A percentile compares a stretch with the other conserved stretches of the same genome.
Evolutionary conservation across 768 basidiomycete species (phyloP).

Genomic region (Boletus subcaerulescens): DNA sequence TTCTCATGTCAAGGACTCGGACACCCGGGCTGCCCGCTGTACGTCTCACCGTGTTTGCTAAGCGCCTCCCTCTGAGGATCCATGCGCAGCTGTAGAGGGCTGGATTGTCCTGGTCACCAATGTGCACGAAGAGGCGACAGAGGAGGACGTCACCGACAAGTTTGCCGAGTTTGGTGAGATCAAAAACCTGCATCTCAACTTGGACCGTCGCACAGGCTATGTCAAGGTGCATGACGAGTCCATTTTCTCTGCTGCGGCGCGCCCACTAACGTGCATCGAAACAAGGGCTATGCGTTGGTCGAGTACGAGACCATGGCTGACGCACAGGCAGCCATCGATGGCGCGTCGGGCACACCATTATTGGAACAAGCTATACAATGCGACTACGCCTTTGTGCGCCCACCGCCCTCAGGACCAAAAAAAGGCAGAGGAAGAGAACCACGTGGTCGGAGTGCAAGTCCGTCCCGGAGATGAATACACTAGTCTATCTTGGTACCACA

Average conservation of each 20-base stretch:
- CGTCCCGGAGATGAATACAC: slow-evolving; percentile 49
- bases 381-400: slow-evolving; percentile 90
- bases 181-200: slow-evolving; percentile 94
- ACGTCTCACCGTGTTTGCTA: slow-evolving; percentile 31
- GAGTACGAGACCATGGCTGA: slow-evolving; percentile 96
- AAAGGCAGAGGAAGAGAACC: slow-evolving; percentile 66
- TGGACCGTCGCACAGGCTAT: slow-evolving; percentile 96
- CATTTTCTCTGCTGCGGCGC: neutral
- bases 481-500: slow-evolving; percentile 1
- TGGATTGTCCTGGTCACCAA: slow-evolving; percentile 98
- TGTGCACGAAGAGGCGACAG: slow-evolving; percentile 97
- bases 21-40: slow-evolving; percentile 86
- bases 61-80: slow-evolving; percentile 1
- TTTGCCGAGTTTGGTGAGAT: slow-evolving; percentile 97
- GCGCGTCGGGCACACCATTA: slow-evolving; percentile 76
- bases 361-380: slow-evolving; percentile 86
- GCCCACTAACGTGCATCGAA: neutral
- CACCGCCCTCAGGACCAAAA: slow-evolving; percentile 77
- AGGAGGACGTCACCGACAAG: slow-evolving; percentile 95
- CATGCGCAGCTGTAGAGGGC: slow-evolving; percentile 83
- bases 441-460: slow-evolving; percentile 76
- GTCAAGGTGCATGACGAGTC: slow-evolving; percentile 70
- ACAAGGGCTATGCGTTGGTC: slow-evolving; percentile 93
- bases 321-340: slow-evolving; percentile 91
- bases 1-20: slow-evolving; percentile 57